Percentiles rank a stretch among this genome's conserved stretches.
phyloP scores from a whole-genome alignment of 345 rosid genomes.

The Syzygium grande region DNA sequence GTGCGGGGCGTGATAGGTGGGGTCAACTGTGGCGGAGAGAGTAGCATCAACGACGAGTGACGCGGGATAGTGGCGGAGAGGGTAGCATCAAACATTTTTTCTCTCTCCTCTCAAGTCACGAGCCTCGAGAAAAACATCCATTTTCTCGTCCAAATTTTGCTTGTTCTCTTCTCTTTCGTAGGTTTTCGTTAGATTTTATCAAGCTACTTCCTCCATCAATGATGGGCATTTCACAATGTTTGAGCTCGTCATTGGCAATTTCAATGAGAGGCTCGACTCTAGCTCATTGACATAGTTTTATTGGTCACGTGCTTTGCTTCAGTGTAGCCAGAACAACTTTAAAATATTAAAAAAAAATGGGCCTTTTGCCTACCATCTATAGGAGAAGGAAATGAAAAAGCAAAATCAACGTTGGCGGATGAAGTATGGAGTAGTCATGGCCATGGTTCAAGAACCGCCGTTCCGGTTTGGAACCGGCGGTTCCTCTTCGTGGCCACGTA shows the following conservation, averaged over 20 bases:
- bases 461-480: too few species aligned
- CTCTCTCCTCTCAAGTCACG: slow-evolving; percentile 33
- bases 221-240: not conserved
- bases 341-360: not conserved
- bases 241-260: not conserved
- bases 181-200: not conserved
- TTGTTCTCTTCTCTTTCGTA: slow-evolving; percentile 7
- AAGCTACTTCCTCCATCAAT: not conserved
- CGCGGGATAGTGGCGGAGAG: too few species aligned
- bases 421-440: not conserved
- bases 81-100: too few species aligned
- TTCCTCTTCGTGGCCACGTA: too few species aligned
- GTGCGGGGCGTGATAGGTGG: too few species aligned
- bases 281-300: not conserved
- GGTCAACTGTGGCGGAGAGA: too few species aligned
- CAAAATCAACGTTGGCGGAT: not conserved
- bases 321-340: not conserved
- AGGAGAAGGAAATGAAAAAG: not conserved
- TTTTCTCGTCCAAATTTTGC: not conserved
- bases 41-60: too few species aligned
- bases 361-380: not conserved
- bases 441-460: too few species aligned
- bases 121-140: slow-evolving; percentile 23
- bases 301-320: not conserved
- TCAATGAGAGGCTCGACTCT: not conserved